Base-by-base conservation (phyloP, 345 rosid genomes). In the Salix purpurea region DNA sequence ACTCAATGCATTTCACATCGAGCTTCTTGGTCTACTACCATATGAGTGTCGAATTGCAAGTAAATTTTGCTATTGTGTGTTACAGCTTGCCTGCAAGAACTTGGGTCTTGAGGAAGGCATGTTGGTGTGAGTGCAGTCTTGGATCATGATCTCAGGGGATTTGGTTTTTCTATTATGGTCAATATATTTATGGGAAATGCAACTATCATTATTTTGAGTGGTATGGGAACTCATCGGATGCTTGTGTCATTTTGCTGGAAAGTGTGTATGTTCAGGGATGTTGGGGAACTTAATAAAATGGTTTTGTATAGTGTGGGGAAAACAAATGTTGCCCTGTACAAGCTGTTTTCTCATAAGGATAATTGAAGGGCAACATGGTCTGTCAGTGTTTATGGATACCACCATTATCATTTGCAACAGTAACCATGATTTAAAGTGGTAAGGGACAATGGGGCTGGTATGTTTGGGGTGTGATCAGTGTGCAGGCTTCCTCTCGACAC, bases 31-130 rank as follows among this genome's bases (percentile, higher is more conserved):
- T 88, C 75, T 85, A 76, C 74, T 83, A 70, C 42, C 67, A 44
- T 76, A 73, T 24, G 40, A 68, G 56, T 81, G 75, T 77, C 5
- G 78, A 64, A 74, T 56, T 64, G 78, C 78, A 65, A 81, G 78
- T 81, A 81, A 81, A 64, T 70, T 77, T 70, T 77, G 72, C 62
- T 74, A 65, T 74, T 70, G 56, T 77, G 78, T 77, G 81, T 81
- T 81, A 70, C 83, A 80, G 88, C 90, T 89, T 91, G 87, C 87
- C 89, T 89, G 76, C 90, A 90, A 88, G 85, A 85, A 89, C 89
- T 88, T 90, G 85, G 86, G 91, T 90, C 85, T 83, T 87, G 88
- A 85, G 77, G 88, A 86, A 84, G 88, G 86, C 89, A 86, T 86
- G 80, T 82, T 82, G 80, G 88, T 85, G 74, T 87, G 82, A 82